phyloP scores from a whole-genome alignment of 2,329 filamentous ascomycete species.

The Sporothrix luriei region DNA sequence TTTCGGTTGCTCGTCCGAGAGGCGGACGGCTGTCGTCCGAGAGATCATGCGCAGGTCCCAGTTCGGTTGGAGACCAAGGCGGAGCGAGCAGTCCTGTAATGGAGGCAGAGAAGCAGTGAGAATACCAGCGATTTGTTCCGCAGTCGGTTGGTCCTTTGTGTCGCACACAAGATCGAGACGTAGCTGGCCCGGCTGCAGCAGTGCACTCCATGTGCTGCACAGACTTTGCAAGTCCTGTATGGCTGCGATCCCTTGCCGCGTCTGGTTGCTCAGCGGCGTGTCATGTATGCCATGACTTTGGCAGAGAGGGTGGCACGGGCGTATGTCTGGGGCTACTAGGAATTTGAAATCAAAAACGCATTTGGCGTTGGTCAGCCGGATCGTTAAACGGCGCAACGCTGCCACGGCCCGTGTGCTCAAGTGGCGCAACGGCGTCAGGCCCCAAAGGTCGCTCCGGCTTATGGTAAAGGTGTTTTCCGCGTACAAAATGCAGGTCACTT shows the following conservation, averaged over 20 bases:
- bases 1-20: not conserved
- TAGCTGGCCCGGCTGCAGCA: slow-evolving; percentile 16
- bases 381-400: slow-evolving; percentile 1
- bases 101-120: not conserved
- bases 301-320: slow-evolving; percentile 1
- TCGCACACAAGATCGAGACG: slow-evolving; percentile 22
- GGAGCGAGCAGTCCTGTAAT: slow-evolving; percentile 6
- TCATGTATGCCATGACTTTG: slow-evolving; percentile 1
- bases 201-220: not conserved
- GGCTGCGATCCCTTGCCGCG: not conserved
- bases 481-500: slow-evolving; percentile 13
- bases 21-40: not conserved
- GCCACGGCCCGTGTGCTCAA: not conserved
- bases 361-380: slow-evolving; percentile 4
- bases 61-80: not conserved
- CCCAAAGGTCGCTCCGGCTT: slow-evolving; percentile 19
- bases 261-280: not conserved
- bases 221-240: not conserved
- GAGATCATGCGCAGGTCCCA: not conserved
- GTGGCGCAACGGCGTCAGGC: not conserved
- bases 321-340: not conserved
- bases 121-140: not conserved
- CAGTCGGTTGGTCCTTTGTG: not conserved
- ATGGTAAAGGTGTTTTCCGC: slow-evolving; percentile 24
- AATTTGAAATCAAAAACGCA: slow-evolving; percentile 1